phyloP scores from a whole-genome alignment of 2,329 filamentous ascomycete genomes.

The Fusarium bulbicola region DNA sequence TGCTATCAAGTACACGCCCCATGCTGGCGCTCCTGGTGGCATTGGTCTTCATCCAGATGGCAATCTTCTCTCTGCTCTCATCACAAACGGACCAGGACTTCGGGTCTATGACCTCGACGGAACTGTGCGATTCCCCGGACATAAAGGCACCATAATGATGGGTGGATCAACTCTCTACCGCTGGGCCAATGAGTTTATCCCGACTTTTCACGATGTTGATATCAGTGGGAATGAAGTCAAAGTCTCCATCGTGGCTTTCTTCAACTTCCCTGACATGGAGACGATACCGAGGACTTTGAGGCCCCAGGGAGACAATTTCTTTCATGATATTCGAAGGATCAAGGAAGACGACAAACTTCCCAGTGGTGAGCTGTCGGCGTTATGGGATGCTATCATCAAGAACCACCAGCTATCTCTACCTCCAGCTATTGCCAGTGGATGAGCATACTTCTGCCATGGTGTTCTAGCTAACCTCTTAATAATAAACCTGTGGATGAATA shows the following conservation, averaged over 20 bases:
- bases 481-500: too few relatives aligned
- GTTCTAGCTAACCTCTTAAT: too few relatives aligned
- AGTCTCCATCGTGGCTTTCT: constrained; percentile 19
- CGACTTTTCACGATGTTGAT: neutral
- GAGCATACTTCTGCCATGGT: neutral
- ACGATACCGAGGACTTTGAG: neutral
- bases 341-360: constrained; percentile 7
- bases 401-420: neutral
- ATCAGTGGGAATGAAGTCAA: constrained; percentile 4
- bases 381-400: neutral
- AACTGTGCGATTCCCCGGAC: neutral
- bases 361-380: neutral
- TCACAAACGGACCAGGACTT: neutral
- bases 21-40: neutral
- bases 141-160: constrained; percentile 8
- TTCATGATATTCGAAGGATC: neutral
- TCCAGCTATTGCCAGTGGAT: neutral
- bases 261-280: constrained; percentile 20
- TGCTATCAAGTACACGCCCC: constrained; percentile 2
- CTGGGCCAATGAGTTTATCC: constrained; percentile 5
- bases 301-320: neutral
- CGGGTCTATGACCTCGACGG: neutral
- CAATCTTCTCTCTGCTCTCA: neutral
- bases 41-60: constrained; percentile 16
- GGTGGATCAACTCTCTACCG: constrained; percentile 16